Base-by-base conservation (phyloP, 768 basidiomycete genomes). In the Vishniacozyma victoriae region DNA sequence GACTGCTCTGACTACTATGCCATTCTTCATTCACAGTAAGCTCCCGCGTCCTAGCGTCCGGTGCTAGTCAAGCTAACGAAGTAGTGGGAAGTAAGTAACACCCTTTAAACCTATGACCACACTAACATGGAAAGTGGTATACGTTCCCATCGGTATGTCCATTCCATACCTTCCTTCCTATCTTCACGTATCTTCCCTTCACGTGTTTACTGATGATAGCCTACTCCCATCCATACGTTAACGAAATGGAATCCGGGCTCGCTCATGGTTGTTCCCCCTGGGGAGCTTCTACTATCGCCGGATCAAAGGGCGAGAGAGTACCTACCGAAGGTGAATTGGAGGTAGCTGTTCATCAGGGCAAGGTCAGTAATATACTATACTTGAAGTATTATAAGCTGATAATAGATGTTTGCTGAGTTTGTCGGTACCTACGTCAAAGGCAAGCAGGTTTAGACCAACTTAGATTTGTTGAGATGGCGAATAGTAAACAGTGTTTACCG, bases 181-280 rank as follows among this genome's bases (percentile, higher is more conserved):
- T 9, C 36, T 27, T 31, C 5, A 19, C 25, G 23, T 22, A 13
- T 23, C 5, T 18, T 13, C n/a, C 16, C 18, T 23, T 43, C n/a
- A 35, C 18, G 19, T 35, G 4, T 4, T 20, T 16, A 2, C 35
- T 2, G n/a, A 4, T 37, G 18, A 11, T 27, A 41, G 38, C 22
- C 26, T 74, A 62, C 60, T 73, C 75, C n/a, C 60, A 73, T 48
- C 72, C 76, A 2, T 78, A 79, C 50, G 47, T 63, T 1, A 72
- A 75, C 44, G 54, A 66, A 24, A 29, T 69, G 35, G 52, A 62
- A 20, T 40, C 41, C 44, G n/a, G 29, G n/a, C n/a, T n/a, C 29
- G 56, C 74, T 47, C 56, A 71, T 33, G 75, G 72, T 52, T 84
- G 84, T 13, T 83, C 83, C 14, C 80, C 86, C 18, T 88, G 81